These are phyloP conservation scores for Chenopodium berlandieri DNA, from an alignment of 148 eudicot species.

Conservation along the genomic window DNA sequence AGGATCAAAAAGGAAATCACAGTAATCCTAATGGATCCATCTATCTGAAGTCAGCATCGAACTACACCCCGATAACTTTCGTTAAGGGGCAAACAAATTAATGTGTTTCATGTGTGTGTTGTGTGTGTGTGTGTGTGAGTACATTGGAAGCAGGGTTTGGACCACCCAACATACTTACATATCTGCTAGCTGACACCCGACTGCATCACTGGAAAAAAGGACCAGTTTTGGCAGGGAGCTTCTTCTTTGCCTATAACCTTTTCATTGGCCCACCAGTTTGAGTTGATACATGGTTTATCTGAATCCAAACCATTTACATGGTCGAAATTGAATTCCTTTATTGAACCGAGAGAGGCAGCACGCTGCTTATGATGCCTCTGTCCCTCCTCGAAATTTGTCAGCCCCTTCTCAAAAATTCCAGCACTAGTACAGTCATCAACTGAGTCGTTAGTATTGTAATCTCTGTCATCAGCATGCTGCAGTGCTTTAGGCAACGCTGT, in stretches of 20 bases:
- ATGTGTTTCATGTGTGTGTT: conserved; percentile 22
- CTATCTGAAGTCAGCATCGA: conserved; percentile 28
- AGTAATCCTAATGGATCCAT: conserved; percentile 14
- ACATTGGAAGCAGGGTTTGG: conserved; percentile 4
- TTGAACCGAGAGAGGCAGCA: conserved; percentile 69
- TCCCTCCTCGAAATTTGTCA: conserved; percentile 44
- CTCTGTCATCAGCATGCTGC: conserved; percentile 26
- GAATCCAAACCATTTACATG: conserved; percentile 53
- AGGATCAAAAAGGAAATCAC: conserved; percentile 17
- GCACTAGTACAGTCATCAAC: conserved; percentile 22
- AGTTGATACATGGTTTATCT: conserved; percentile 40
- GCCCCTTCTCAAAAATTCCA: conserved; percentile 35
- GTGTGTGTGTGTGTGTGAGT: conserved; percentile 8
- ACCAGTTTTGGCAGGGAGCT: conserved; percentile 60
- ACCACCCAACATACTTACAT: conserved; percentile 29
- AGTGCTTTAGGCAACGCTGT: conserved; percentile 40
- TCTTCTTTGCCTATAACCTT: conserved; percentile 51
- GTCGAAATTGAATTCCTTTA: conserved; percentile 85
- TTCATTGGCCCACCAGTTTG: conserved; percentile 90
- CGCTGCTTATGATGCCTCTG: conserved; percentile 56
- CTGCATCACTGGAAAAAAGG: conserved; percentile 82
- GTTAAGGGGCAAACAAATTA: conserved; percentile 28
- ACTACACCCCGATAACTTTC: conserved; percentile 19
- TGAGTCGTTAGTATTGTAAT: conserved; percentile 26
- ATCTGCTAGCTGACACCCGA: conserved; percentile 60